Evolutionary conservation across 2,329 filamentous ascomycete genomes (phyloP).

Genomic region (Dothistroma pini): DNA sequence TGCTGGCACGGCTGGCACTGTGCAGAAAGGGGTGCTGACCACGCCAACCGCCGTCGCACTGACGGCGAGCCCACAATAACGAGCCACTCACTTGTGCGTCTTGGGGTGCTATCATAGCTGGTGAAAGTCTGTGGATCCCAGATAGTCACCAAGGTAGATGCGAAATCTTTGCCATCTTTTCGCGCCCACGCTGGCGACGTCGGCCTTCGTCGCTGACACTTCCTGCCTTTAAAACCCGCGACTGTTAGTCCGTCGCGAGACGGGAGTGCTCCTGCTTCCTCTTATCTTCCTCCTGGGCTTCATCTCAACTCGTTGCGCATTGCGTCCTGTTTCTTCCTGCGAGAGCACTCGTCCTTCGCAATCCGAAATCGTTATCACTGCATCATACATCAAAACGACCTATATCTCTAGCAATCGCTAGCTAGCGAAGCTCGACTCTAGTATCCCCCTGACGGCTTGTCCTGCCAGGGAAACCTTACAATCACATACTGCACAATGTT

Average conservation of each 20-base stretch:
- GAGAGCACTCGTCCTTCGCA: neutral
- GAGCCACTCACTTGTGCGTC: neutral
- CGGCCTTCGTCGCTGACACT: constrained; percentile 1
- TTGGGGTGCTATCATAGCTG: neutral
- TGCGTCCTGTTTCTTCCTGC: neutral
- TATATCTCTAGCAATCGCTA: neutral
- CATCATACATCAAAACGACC: neutral
- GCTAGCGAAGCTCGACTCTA: neutral
- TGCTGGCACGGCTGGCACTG: neutral
- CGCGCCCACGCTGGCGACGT: constrained; percentile 5
- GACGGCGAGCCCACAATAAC: constrained; percentile 4
- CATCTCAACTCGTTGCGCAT: neutral
- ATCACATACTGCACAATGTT: constrained; percentile 16
- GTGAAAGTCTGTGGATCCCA: neutral
- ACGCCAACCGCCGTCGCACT: neutral
- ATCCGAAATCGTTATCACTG: neutral
- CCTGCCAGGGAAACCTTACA: neutral
- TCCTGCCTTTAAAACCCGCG: neutral
- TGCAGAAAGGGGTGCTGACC: neutral
- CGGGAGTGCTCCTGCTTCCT: constrained; percentile 1
- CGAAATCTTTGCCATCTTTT: constrained; percentile 11
- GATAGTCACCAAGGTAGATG: constrained; percentile 1
- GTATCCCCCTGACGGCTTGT: neutral
- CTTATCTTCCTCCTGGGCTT: neutral
- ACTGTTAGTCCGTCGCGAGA: constrained; percentile 4